These are phyloP conservation scores for Camellia japonica DNA, from an alignment of 148 eudicot genomes.

Conservation along the genomic window DNA sequence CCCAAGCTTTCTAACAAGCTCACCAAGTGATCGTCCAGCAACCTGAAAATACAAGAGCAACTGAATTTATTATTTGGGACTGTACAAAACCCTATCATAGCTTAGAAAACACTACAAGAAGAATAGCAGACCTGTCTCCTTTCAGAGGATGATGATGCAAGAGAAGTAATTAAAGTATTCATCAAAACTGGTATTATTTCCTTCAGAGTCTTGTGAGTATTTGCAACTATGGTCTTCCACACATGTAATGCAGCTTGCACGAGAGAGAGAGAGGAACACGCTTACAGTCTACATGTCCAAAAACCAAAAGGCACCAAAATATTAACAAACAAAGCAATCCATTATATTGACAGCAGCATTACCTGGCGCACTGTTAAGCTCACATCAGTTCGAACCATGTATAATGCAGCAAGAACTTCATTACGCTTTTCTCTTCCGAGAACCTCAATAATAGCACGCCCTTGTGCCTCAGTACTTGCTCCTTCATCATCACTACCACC, in stretches of 20 bases:
- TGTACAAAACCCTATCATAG: background rate
- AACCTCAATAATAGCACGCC: constrained; percentile 94
- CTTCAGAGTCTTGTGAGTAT: constrained; percentile 94
- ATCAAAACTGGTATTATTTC: constrained; percentile 97
- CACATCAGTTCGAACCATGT: constrained; percentile 99
- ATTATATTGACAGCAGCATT: constrained; percentile 14
- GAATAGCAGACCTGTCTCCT: constrained; percentile 77
- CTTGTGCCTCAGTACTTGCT: constrained; percentile 98
- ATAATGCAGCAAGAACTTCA: constrained; percentile 93
- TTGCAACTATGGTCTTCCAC: constrained; percentile 96
- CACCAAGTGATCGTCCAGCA: constrained; percentile 90
- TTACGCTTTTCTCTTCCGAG: constrained; percentile 95
- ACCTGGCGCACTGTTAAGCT: constrained; percentile 97
- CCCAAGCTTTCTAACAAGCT: constrained; percentile 97
- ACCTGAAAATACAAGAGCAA: constrained; percentile 44
- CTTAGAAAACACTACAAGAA: background rate
- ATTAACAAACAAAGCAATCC: background rate
- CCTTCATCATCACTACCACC: constrained; percentile 99
- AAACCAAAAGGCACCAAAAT: background rate
- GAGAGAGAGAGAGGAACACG: background rate
- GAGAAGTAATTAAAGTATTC: constrained; percentile 75
- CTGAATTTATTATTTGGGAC: background rate
- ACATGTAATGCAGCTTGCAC: constrained; percentile 94
- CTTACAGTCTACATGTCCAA: background rate
- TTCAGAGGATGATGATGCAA: constrained; percentile 92